phyloP scores from a whole-genome alignment of 768 basidiomycete species.

The Gautieria morchelliformis region DNA sequence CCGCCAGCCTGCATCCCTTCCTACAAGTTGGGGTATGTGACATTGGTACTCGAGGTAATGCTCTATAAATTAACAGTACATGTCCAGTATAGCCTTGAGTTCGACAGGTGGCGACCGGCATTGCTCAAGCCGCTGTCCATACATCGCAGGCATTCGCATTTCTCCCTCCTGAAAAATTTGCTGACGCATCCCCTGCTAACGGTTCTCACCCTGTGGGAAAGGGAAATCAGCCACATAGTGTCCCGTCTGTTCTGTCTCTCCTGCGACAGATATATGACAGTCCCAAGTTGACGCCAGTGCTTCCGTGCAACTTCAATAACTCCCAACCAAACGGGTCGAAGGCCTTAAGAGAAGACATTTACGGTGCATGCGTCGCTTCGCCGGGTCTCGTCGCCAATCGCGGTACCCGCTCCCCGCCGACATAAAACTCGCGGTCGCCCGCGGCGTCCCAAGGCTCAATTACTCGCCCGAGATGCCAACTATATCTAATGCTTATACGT shows the following conservation, averaged over 20 bases:
- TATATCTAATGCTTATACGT: too few relatives aligned
- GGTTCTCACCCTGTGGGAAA: not conserved
- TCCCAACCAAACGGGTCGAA: too few relatives aligned
- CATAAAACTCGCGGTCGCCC: too few relatives aligned
- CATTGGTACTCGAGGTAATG: not conserved
- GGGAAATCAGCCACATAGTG: constrained; percentile 16
- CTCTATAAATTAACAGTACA: not conserved
- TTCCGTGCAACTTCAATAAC: too few relatives aligned
- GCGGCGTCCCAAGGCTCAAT: too few relatives aligned
- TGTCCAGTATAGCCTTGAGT: constrained; percentile 3
- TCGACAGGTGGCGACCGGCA: constrained; percentile 14
- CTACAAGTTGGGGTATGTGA: constrained; percentile 42
- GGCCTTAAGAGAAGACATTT: too few relatives aligned
- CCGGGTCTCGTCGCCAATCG: too few relatives aligned
- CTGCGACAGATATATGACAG: constrained; percentile 43
- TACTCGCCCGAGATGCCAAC: too few relatives aligned
- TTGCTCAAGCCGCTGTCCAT: constrained; percentile 45
- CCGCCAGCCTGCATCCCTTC: constrained; percentile 41
- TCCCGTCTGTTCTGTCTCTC: constrained; percentile 38
- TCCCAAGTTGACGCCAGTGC: constrained; percentile 34
- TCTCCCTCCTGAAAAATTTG: constrained; percentile 21
- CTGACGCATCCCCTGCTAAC: not conserved
- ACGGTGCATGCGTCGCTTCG: too few relatives aligned
- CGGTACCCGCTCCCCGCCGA: too few relatives aligned
- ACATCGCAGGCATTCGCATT: constrained; percentile 3